phyloP scores from a whole-genome alignment of 108 stramenopile genomes.

The Discostella stelligeroides region DNA sequence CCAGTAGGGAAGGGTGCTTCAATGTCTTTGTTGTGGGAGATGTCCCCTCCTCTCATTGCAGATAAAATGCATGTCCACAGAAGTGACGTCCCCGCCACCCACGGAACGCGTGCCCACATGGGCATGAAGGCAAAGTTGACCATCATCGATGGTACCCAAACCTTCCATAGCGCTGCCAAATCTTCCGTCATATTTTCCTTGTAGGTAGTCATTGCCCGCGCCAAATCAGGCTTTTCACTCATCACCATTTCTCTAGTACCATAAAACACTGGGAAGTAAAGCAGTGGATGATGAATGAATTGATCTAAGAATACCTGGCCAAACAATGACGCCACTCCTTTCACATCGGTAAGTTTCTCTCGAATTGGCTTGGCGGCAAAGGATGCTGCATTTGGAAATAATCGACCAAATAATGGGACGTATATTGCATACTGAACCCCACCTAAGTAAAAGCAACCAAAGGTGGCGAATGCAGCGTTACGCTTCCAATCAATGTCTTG shows the following conservation, averaged over 20 bases:
- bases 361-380: slow-evolving; percentile 72
- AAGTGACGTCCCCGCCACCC: slow-evolving; percentile 78
- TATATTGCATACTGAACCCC: slow-evolving; percentile 87
- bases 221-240: slow-evolving; percentile 67
- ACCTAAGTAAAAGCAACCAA: slow-evolving; percentile 88
- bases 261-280: slow-evolving; percentile 95
- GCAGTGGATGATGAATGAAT: slow-evolving; percentile 84
- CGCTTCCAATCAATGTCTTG: slow-evolving; percentile 85
- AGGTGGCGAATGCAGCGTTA: slow-evolving; percentile 88
- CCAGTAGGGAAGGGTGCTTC: too few relatives aligned
- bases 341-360: slow-evolving; percentile 73
- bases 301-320: slow-evolving; percentile 71
- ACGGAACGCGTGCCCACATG: slow-evolving; percentile 87
- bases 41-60: slow-evolving; percentile 87
- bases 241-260: slow-evolving; percentile 82
- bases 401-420: slow-evolving; percentile 77
- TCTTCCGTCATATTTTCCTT: slow-evolving; percentile 79
- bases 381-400: slow-evolving; percentile 76
- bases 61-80: slow-evolving; percentile 87
- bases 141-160: slow-evolving; percentile 86
- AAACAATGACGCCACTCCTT: slow-evolving; percentile 52
- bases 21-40: too few relatives aligned
- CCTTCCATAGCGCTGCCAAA: slow-evolving; percentile 78
- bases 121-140: slow-evolving; percentile 94
- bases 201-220: slow-evolving; percentile 56